Evolutionary conservation across 192 early-diverging fungal species (phyloP).

Genomic region (Anaeromyces robustus): DNA sequence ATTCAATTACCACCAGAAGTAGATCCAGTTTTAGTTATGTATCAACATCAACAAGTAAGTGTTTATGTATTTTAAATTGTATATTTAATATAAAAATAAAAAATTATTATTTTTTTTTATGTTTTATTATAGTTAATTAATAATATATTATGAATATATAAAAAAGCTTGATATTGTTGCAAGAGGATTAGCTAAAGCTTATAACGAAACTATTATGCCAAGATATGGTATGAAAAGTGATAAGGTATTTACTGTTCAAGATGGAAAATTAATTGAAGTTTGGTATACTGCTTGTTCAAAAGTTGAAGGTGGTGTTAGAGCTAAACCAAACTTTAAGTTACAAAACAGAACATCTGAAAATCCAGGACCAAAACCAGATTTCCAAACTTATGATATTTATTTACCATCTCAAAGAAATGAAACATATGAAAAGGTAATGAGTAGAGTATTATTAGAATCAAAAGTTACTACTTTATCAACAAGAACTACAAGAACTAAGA

Average conservation of each 20-base stretch:
- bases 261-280: neutral
- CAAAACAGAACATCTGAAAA: neutral
- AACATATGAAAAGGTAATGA: neutral
- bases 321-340: neutral
- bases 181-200: neutral
- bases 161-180: neutral
- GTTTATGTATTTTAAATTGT: no score
- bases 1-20: neutral
- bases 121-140: neutral
- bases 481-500: neutral
- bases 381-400: neutral
- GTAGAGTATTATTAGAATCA: neutral
- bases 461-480: neutral
- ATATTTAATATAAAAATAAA: no score
- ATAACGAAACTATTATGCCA: neutral
- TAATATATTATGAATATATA: no score
- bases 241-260: neutral
- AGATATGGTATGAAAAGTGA: neutral
- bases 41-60: neutral
- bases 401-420: neutral
- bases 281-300: neutral
- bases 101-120: no score
- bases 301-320: neutral
- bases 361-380: neutral
- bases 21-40: neutral